Evolutionary conservation across 2,329 filamentous ascomycete species (phyloP).

Genomic region (Byssochlamys sp.): DNA sequence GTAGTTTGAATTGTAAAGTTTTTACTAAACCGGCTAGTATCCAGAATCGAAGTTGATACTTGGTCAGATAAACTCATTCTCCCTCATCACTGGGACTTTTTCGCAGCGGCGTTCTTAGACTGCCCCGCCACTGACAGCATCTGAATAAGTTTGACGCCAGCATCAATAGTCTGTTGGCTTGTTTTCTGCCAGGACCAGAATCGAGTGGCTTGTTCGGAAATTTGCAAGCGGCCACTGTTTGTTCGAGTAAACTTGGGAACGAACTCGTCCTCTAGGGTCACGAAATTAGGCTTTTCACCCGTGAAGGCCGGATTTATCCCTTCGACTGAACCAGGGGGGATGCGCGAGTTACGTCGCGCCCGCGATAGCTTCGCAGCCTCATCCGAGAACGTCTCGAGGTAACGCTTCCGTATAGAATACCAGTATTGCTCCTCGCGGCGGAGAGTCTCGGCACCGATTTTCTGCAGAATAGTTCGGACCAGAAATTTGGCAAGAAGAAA

Average conservation of each 20-base stretch:
- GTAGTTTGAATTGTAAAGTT: no score
- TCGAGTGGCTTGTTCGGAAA: conserved; percentile 34
- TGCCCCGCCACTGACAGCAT: conserved; percentile 22
- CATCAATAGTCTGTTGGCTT: conserved; percentile 42
- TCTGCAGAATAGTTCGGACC: conserved; percentile 61
- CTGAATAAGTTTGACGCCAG: conserved; percentile 44
- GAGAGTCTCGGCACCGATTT: conserved; percentile 70
- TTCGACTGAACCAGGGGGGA: conserved; percentile 23
- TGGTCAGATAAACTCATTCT: no score
- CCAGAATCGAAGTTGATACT: no score
- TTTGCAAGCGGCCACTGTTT: conserved; percentile 9
- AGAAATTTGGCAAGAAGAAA: conserved; percentile 65
- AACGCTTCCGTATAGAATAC: conserved; percentile 65
- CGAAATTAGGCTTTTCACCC: background rate
- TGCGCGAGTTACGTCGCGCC: conserved; percentile 10
- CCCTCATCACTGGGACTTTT: no score
- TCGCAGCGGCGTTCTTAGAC: background rate
- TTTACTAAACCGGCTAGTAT: no score
- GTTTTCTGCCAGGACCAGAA: conserved; percentile 47
- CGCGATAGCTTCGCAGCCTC: conserved; percentile 1
- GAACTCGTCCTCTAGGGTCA: background rate
- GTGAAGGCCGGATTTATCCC: conserved; percentile 9
- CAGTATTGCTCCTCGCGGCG: conserved; percentile 73
- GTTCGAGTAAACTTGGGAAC: background rate
- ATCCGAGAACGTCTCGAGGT: conserved; percentile 46